Base-by-base conservation (phyloP, 768 basidiomycete genomes). In the Trametes cinnabarina region DNA sequence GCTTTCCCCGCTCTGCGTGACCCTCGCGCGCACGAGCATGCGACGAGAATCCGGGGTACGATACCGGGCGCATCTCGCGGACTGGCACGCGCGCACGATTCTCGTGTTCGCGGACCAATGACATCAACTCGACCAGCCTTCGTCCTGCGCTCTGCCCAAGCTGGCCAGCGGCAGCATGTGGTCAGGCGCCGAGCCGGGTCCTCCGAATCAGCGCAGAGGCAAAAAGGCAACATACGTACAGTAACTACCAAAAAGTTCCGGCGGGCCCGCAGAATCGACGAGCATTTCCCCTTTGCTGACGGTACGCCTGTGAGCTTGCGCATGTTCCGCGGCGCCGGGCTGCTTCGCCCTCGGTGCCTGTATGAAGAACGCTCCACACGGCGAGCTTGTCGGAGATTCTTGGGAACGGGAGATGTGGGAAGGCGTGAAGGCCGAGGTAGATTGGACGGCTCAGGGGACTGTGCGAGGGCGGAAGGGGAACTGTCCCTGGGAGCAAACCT, bases 251-350 rank as follows among this genome's bases (percentile, higher is more conserved):
- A 47, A 47, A 12, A 41, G 20, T 32, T 35, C 57, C 57, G 51
- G 50, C 51, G 57, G 51, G 57, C 51, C 57, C 57, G 57, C 51
- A 58, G 49, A 58, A 51, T 51, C 57, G 34, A 46, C 57, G 57
- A 51, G 50, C 51, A 58, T 22, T 10, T 51, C n/a, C n/a, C n/a
- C n/a, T n/a, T n/a, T n/a, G n/a, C n/a, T n/a, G n/a, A n/a, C n/a
- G n/a, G n/a, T n/a, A n/a, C n/a, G n/a, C n/a, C n/a, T n/a, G n/a
- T n/a, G n/a, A n/a, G n/a, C 40, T 7, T 20, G 7, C 17, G n/a
- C n/a, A 15, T 41, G 6, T 11, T 23, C 46, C 46, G 35, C 39
- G 34, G 51, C 44, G 44, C 44, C 44, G 44, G 25, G 44, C 19
- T 46, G 44, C 44, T 46, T 46, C 44, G 4, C 22, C 23, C 23